phyloP scores from a whole-genome alignment of 495 filamentous ascomycete genomes.

The Xylaria palmicola region DNA sequence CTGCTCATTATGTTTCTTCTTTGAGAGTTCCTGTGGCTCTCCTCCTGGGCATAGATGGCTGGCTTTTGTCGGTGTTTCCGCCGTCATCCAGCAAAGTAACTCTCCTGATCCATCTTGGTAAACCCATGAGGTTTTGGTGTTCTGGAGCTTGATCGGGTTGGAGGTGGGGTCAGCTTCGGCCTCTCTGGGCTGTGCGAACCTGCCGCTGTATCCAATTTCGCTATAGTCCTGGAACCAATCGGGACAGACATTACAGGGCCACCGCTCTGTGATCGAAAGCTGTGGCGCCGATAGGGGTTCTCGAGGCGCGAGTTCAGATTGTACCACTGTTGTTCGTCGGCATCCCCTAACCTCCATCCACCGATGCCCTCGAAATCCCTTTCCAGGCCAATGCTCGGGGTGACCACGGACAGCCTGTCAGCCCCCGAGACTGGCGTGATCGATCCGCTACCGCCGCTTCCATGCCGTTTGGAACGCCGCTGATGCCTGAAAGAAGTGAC shows the following conservation, averaged over 20 bases:
- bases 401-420: conserved; percentile 33
- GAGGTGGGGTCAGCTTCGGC: conserved; percentile 21
- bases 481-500: conserved; percentile 27
- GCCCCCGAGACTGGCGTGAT: conserved; percentile 33
- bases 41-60: not conserved
- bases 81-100: conserved; percentile 26
- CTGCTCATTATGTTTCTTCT: too few relatives aligned
- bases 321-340: conserved; percentile 67
- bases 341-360: conserved; percentile 62
- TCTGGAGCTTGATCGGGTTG: conserved; percentile 38
- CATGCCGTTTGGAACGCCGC: conserved; percentile 31
- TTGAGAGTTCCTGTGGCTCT: too few relatives aligned
- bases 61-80: not conserved
- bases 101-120: conserved; percentile 23
- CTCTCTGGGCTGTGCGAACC: conserved; percentile 21
- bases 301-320: conserved; percentile 72
- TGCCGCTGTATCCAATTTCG: conserved; percentile 19
- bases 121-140: conserved; percentile 31
- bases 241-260: conserved; percentile 24
- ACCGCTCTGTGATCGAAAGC: conserved; percentile 39
- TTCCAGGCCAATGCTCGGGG: conserved; percentile 44
- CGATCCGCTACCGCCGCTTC: conserved; percentile 36
- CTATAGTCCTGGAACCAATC: conserved; percentile 26
- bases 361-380: conserved; percentile 87
- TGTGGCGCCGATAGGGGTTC: conserved; percentile 49